Evolutionary conservation across 2,329 filamentous ascomycete species (phyloP).

Genomic region (Leptographium lundbergii): DNA sequence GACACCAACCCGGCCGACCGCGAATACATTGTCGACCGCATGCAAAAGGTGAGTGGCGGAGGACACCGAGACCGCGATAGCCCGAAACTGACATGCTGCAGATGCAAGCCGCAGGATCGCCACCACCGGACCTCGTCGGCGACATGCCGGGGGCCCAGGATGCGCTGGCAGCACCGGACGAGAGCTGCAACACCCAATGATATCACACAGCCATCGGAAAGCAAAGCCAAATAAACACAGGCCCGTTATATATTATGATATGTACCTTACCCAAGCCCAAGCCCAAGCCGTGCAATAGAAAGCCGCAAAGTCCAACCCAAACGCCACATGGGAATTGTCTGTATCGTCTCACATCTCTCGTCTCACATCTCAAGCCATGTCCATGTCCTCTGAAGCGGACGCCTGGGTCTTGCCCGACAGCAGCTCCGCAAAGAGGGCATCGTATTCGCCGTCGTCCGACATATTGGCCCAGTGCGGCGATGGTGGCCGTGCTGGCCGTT

Average conservation of each 20-base stretch:
- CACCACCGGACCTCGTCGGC: constrained; percentile 80
- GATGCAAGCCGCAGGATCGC: constrained; percentile 95
- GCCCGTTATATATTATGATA: not conserved
- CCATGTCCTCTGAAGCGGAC: constrained; percentile 26
- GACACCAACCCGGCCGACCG: constrained; percentile 72
- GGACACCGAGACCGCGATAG: not conserved
- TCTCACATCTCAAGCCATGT: constrained; percentile 25
- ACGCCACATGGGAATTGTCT: not conserved
- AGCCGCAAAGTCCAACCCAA: not conserved
- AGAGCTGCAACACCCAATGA: constrained; percentile 49
- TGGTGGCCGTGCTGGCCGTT: constrained; percentile 12
- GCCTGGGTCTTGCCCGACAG: constrained; percentile 28
- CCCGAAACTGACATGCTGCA: constrained; percentile 23
- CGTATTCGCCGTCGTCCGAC: constrained; percentile 48
- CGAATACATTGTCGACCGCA: constrained; percentile 89
- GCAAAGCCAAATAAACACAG: not conserved
- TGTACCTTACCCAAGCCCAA: not conserved
- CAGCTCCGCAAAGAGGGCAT: constrained; percentile 53
- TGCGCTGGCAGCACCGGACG: constrained; percentile 46
- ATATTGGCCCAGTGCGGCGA: constrained; percentile 12
- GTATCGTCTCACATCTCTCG: not conserved
- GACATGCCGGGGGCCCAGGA: constrained; percentile 79
- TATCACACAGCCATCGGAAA: not conserved
- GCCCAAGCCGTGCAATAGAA: not conserved
- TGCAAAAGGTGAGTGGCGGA: constrained; percentile 66